Conservation (phyloP, 2,329 filamentous ascomycete species). For the Cordyceps fumosorosea region DNA sequence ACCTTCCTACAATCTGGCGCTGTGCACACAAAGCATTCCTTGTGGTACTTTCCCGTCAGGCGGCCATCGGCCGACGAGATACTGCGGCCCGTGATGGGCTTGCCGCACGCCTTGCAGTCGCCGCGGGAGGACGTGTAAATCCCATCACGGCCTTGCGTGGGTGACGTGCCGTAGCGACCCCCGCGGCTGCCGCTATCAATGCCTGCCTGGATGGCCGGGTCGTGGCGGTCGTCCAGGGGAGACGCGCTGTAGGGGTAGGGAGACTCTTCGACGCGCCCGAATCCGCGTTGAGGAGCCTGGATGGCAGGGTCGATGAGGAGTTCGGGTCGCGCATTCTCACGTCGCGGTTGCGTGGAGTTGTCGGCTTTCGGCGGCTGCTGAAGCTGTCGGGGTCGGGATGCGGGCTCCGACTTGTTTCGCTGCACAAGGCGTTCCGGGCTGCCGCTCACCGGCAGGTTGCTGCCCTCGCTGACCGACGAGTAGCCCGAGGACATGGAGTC, state of each 20-base stretch:
- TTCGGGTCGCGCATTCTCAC: slow-evolving; percentile 24
- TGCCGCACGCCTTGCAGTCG: slow-evolving; percentile 74
- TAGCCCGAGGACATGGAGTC: slow-evolving; percentile 60
- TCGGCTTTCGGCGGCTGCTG: not conserved
- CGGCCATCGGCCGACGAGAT: slow-evolving; percentile 90
- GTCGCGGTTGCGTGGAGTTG: slow-evolving; percentile 47
- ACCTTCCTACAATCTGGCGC: slow-evolving; percentile 61
- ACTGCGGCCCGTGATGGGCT: slow-evolving; percentile 80
- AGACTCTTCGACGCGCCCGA: slow-evolving; percentile 23
- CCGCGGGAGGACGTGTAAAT: slow-evolving; percentile 51
- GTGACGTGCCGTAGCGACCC: not conserved
- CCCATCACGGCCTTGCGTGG: slow-evolving; percentile 31
- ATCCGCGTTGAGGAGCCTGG: slow-evolving; percentile 20
- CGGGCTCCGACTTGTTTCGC: not conserved
- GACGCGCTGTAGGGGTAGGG: slow-evolving; percentile 24
- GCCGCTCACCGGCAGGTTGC: slow-evolving; percentile 54
- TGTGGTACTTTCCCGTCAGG: slow-evolving; percentile 89
- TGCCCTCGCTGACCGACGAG: slow-evolving; percentile 52
- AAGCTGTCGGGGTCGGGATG: not conserved
- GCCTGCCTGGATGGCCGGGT: slow-evolving; percentile 21
- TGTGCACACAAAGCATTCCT: slow-evolving; percentile 86
- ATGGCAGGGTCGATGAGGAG: slow-evolving; percentile 28
- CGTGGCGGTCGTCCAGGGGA: slow-evolving; percentile 18
- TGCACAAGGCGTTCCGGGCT: slow-evolving; percentile 26
- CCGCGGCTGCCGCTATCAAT: slow-evolving; percentile 5